Conservation (phyloP, 805 yeast genomes). For the Yarrowia yakushimensis region DNA sequence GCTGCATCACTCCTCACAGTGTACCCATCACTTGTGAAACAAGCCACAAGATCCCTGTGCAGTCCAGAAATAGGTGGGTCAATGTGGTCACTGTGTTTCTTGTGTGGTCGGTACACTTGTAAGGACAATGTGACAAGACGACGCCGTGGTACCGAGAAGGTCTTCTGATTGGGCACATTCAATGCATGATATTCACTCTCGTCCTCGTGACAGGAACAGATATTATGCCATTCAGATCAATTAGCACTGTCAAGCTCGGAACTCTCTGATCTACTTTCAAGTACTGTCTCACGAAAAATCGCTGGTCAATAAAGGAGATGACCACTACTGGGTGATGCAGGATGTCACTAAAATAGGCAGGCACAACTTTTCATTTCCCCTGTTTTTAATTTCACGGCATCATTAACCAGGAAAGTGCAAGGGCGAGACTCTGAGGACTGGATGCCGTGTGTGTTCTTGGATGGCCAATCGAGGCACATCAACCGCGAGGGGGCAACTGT, state of each 20-base stretch:
- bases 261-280: too few species aligned
- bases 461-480: background rate
- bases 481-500: background rate
- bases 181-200: too few species aligned
- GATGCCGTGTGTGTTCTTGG: too few species aligned
- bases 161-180: too few species aligned
- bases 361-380: background rate
- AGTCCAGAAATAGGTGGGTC: too few species aligned
- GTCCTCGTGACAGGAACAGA: background rate
- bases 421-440: background rate
- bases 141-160: too few species aligned
- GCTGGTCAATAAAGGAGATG: too few species aligned
- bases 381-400: background rate
- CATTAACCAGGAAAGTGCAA: background rate
- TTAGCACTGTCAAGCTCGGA: background rate
- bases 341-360: background rate
- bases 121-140: too few species aligned
- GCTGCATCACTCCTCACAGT: background rate
- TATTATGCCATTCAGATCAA: background rate
- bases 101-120: too few species aligned
- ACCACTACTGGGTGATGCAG: background rate
- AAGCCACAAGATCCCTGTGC: background rate
- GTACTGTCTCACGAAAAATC: too few species aligned
- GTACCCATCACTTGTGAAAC: background rate
- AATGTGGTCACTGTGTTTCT: too few species aligned